A percentile compares a stretch with the other conserved stretches of the same genome.
Evolutionary conservation across 2,329 filamentous ascomycete genomes (phyloP).

Genomic region (Ophiostoma novo-ulmi): DNA sequence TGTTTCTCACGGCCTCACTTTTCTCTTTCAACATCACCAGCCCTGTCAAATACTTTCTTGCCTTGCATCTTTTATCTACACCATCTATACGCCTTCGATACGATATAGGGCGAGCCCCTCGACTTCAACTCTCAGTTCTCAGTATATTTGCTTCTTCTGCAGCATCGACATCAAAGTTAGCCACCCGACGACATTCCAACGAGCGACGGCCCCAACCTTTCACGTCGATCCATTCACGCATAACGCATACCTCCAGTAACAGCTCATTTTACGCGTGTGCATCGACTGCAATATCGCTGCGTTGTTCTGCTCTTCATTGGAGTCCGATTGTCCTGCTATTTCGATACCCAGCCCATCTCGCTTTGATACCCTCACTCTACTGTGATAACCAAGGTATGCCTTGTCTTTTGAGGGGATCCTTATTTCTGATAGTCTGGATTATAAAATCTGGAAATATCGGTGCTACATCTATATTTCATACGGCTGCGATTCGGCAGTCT

Average conservation of each 20-base stretch:
- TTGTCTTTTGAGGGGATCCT: not conserved
- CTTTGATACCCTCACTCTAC: slow-evolving; percentile 10
- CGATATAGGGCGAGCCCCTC: slow-evolving; percentile 13
- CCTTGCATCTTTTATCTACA: not conserved
- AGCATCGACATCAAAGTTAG: not conserved
- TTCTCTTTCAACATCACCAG: not conserved
- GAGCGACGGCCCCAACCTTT: not conserved
- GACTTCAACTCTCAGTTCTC: not conserved
- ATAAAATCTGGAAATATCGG: not conserved
- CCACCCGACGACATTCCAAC: slow-evolving; percentile 9
- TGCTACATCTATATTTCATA: not conserved
- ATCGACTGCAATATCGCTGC: not conserved
- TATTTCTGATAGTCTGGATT: not conserved
- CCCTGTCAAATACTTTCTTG: not conserved
- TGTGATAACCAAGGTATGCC: not conserved
- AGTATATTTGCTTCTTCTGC: not conserved
- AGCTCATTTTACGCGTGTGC: not conserved
- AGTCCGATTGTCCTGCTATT: not conserved
- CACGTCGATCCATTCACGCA: not conserved
- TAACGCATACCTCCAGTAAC: not conserved
- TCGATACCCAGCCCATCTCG: not conserved
- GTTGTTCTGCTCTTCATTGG: not conserved
- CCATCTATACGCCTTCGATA: not conserved
- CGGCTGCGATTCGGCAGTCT: not conserved
- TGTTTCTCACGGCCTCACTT: slow-evolving; percentile 1